phyloP scores from a whole-genome alignment of 441 rosid species.

The Populus hybrid region DNA sequence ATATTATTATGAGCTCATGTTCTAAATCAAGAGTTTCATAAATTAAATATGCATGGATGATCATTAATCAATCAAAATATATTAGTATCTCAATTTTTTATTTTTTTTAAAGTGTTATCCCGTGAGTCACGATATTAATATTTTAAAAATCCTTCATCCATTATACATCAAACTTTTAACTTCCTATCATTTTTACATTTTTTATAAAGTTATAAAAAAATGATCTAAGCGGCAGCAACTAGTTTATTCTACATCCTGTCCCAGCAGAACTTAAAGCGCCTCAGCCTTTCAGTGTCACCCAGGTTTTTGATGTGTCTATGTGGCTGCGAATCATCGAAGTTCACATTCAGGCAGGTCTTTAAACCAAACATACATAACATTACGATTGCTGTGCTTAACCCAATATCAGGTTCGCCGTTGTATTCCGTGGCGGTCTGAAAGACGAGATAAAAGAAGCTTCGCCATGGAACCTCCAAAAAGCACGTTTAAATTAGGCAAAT shows the following conservation, averaged over 20 bases:
- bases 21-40: too few species aligned
- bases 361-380: not conserved
- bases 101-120: too few species aligned
- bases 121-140: too few species aligned
- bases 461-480: not conserved
- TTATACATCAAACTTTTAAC: too few species aligned
- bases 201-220: too few species aligned
- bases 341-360: not conserved
- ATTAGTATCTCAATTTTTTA: too few species aligned
- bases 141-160: too few species aligned
- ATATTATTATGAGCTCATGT: rapidly evolving
- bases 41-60: too few species aligned
- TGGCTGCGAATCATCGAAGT: not conserved
- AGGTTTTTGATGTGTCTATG: not conserved
- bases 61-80: too few species aligned
- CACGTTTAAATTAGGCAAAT: not conserved
- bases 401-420: not conserved
- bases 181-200: too few species aligned
- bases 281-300: not conserved
- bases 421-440: not conserved
- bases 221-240: too few species aligned
- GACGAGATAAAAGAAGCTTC: not conserved
- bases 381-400: not conserved
- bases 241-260: not conserved
- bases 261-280: not conserved